Conservation (phyloP, 2,329 filamentous ascomycete genomes). For the Botrytis medusae region DNA sequence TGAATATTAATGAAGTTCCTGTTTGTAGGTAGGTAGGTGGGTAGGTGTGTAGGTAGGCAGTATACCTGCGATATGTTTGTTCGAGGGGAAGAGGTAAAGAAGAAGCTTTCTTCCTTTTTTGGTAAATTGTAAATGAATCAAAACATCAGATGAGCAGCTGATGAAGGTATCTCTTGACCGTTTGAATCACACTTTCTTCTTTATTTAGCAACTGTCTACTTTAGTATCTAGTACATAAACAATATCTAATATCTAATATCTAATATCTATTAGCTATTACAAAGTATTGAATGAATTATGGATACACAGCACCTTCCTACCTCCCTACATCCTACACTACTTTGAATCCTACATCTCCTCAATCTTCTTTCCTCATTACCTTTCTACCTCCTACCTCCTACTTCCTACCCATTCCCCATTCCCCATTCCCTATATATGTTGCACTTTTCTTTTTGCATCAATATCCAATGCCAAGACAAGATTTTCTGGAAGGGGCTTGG, state of each 20-base stretch:
- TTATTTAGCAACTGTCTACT: neutral
- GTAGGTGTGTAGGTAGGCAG: neutral
- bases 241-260: neutral
- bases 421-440: neutral
- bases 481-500: slow-evolving; percentile 1
- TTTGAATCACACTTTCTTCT: slow-evolving; percentile 7
- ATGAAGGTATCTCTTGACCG: neutral
- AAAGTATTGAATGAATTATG: neutral
- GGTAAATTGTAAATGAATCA: neutral
- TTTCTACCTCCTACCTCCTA: too few species aligned
- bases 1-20: neutral
- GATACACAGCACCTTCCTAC: neutral
- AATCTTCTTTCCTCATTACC: neutral
- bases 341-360: neutral
- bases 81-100: neutral
- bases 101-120: neutral
- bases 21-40: neutral
- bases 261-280: neutral
- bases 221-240: neutral
- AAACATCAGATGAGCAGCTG: slow-evolving; percentile 6
- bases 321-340: neutral
- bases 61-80: neutral
- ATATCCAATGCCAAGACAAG: neutral
- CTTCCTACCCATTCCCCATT: too few species aligned
- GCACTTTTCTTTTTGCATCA: slow-evolving; percentile 1